phyloP scores from a whole-genome alignment of 345 rosid genomes.

The Linum usitatissimum region DNA sequence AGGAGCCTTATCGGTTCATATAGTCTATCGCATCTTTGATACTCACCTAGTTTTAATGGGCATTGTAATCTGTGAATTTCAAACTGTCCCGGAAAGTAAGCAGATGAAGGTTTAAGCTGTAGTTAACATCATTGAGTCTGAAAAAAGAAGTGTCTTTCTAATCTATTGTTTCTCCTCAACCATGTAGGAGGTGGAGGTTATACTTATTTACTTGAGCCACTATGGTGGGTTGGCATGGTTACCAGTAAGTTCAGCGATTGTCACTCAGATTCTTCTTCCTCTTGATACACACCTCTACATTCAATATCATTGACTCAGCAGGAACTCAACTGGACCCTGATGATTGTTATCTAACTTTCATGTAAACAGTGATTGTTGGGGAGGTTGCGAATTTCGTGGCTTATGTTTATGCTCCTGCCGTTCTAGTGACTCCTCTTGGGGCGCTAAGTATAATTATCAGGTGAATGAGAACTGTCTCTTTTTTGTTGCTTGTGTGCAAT shows the following conservation, averaged over 20 bases:
- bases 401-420: constrained; percentile 89
- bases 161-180: constrained; percentile 7
- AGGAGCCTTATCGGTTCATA: no score
- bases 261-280: background rate
- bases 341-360: constrained; percentile 8
- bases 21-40: no score
- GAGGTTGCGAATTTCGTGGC: constrained; percentile 91
- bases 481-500: constrained; percentile 4
- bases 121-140: background rate
- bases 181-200: constrained; percentile 76
- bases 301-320: background rate
- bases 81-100: no score
- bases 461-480: constrained; percentile 21
- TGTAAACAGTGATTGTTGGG: constrained; percentile 60
- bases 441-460: constrained; percentile 84
- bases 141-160: background rate
- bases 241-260: constrained; percentile 57
- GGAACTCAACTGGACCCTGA: no score
- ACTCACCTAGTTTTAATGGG: no score
- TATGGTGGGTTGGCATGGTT: constrained; percentile 94
- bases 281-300: background rate
- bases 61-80: no score
- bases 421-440: constrained; percentile 85
- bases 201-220: constrained; percentile 79
- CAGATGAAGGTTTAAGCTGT: no score